A percentile compares a stretch with the other conserved stretches of the same genome.
Conservation (phyloP, 108 stramenopile genomes). For the Fragilaria crotonensis region DNA sequence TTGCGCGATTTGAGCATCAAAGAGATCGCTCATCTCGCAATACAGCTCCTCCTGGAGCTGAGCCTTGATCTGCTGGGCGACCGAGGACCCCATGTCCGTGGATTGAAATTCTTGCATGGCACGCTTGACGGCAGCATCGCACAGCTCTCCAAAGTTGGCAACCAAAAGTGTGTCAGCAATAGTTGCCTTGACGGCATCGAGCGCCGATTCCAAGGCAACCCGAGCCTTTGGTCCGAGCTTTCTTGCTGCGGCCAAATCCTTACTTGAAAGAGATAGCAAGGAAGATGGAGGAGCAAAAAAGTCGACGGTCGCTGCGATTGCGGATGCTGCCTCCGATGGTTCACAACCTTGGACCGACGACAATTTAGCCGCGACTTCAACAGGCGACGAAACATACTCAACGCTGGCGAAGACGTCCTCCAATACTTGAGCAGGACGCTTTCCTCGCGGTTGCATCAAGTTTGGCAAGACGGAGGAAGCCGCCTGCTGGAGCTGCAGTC, state of each 20-base stretch:
- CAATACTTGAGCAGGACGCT: constrained; percentile 33
- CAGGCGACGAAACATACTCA: constrained; percentile 48
- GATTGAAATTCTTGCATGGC: constrained; percentile 47
- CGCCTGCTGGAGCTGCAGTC: constrained; percentile 34
- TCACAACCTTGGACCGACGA: constrained; percentile 4
- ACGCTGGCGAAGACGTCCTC: constrained; percentile 62
- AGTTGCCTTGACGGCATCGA: constrained; percentile 9
- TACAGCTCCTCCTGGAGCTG: constrained; percentile 49
- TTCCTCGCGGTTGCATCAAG: constrained; percentile 36
- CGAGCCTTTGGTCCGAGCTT: constrained; percentile 41
- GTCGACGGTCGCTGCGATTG: constrained; percentile 10
- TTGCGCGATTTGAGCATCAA: constrained; percentile 48
- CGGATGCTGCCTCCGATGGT: background rate
- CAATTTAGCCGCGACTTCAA: constrained; percentile 20
- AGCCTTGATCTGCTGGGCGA: constrained; percentile 50
- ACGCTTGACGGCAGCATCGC: constrained; percentile 52
- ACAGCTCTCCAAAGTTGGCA: constrained; percentile 66
- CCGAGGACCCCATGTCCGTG: constrained; percentile 12
- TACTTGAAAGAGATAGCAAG: constrained; percentile 28
- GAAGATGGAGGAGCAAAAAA: too few species aligned
- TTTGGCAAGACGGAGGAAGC: constrained; percentile 44
- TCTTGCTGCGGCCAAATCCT: constrained; percentile 66
- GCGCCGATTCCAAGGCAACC: constrained; percentile 34
- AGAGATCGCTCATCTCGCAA: constrained; percentile 46
- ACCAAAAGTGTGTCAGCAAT: constrained; percentile 34